These are phyloP conservation scores for Wickerhamiella pararugosa DNA, from an alignment of 1,139 yeast genomes.

Conservation along the genomic window DNA sequence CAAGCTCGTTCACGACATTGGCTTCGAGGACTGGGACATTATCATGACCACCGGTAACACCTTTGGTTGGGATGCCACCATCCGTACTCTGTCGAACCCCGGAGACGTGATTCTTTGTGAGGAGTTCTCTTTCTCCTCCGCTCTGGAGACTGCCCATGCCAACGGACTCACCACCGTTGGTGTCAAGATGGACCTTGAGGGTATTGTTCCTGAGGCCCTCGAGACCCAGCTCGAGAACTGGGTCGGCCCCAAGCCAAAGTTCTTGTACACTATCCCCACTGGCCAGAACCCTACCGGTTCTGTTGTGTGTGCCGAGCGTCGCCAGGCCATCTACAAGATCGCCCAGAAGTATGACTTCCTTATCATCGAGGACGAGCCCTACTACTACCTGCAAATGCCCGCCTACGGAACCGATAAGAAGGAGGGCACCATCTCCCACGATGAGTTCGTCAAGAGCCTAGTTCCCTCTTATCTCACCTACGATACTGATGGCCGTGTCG, in stretches of 20 bases:
- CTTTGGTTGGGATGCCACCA: conserved; percentile 70
- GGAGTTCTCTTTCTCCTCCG: conserved; percentile 69
- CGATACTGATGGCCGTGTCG: conserved; percentile 80
- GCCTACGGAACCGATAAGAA: conserved; percentile 32
- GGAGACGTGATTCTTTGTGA: conserved; percentile 73
- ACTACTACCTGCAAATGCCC: conserved; percentile 61
- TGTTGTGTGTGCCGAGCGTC: conserved; percentile 54
- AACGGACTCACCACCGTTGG: conserved; percentile 58
- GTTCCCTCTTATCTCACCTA: conserved; percentile 66
- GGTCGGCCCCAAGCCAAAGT: conserved; percentile 59
- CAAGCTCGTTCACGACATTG: conserved; percentile 40
- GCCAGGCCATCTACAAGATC: conserved; percentile 51
- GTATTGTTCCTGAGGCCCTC: conserved; percentile 62
- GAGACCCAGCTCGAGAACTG: conserved; percentile 51
- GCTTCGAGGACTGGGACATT: conserved; percentile 55
- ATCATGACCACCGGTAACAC: conserved; percentile 68
- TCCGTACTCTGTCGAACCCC: conserved; percentile 62
- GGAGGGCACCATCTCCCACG: conserved; percentile 13
- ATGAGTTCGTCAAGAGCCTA: conserved; percentile 48
- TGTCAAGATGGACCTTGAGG: conserved; percentile 62
- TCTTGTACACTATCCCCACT: conserved; percentile 75
- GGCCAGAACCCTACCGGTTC: conserved; percentile 96
- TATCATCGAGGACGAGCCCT: conserved; percentile 85
- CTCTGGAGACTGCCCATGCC: conserved; percentile 69
- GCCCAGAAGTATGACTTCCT: conserved; percentile 69